These are phyloP conservation scores for Kwoniella heveanensis DNA, from an alignment of 768 basidiomycete species.

Conservation along the genomic window DNA sequence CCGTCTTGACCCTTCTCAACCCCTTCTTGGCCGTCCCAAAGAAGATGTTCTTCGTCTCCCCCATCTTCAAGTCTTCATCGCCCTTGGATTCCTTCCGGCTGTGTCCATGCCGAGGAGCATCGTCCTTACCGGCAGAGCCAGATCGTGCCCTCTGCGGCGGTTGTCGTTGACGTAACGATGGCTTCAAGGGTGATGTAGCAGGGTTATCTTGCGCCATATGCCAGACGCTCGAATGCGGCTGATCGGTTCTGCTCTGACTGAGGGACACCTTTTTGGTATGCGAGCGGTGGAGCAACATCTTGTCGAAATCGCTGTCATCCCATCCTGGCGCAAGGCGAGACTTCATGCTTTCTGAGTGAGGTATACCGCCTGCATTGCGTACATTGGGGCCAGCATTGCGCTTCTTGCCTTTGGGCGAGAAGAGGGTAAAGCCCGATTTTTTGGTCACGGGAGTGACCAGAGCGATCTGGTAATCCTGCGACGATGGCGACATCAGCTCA, in stretches of 20 bases:
- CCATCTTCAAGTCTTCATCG: constrained; percentile 12
- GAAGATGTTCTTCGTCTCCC: constrained; percentile 30
- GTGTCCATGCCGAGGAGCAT: background rate
- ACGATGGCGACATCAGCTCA: background rate
- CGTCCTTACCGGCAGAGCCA: background rate
- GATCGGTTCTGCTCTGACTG: constrained; percentile 22
- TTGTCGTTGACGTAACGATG: background rate
- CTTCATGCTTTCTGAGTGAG: background rate
- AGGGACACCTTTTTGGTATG: constrained; percentile 46
- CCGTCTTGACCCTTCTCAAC: constrained; percentile 24
- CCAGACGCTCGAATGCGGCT: constrained; percentile 26
- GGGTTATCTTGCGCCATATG: constrained; percentile 17
- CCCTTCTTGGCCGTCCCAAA: constrained; percentile 12
- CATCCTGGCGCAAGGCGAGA: constrained; percentile 6
- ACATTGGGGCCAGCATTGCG: background rate
- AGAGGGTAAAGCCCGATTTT: constrained; percentile 30
- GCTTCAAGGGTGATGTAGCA: constrained; percentile 8
- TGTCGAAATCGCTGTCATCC: constrained; percentile 48
- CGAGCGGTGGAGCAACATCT: constrained; percentile 37
- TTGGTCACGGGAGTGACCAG: constrained; percentile 44
- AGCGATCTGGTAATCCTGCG: constrained; percentile 49
- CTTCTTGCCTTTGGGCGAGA: constrained; percentile 26
- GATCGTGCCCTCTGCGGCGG: constrained; percentile 1
- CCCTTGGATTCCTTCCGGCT: background rate
- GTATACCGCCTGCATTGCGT: background rate